Evolutionary conservation across 2,329 filamentous ascomycete species (phyloP).

Genomic region (Colletotrichum sp.): DNA sequence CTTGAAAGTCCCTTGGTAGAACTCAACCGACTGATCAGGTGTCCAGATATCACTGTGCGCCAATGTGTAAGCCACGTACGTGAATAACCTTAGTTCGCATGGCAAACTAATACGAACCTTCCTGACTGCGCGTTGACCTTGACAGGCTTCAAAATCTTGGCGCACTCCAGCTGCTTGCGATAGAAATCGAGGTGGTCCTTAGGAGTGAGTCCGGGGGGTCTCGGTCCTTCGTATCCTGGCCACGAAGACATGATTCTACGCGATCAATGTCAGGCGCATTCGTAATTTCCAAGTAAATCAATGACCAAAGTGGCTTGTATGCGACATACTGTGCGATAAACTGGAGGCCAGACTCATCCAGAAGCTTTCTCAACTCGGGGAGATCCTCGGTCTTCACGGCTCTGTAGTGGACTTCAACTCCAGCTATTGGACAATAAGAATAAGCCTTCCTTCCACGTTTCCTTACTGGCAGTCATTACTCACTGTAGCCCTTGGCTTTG

Average conservation of each 20-base stretch:
- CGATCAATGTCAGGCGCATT: background rate
- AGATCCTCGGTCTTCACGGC: background rate
- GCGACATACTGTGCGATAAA: background rate
- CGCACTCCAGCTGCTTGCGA: constrained; percentile 12
- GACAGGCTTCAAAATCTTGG: constrained; percentile 3
- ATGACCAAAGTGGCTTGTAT: rapidly evolving
- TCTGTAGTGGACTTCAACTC: constrained; percentile 3
- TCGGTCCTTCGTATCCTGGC: constrained; percentile 7
- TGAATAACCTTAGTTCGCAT: background rate
- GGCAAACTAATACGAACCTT: background rate
- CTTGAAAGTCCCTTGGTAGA: constrained; percentile 32
- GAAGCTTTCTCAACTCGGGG: background rate
- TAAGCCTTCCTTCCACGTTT: background rate
- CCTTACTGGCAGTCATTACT: background rate
- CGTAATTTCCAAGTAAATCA: too few species aligned
- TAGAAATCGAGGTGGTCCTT: constrained; percentile 16
- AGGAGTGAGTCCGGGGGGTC: background rate
- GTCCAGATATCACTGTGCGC: constrained; percentile 31
- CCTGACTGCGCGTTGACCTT: constrained; percentile 22
- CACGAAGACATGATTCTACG: constrained; percentile 14
- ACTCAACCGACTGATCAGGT: constrained; percentile 33
- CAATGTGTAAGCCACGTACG: background rate
- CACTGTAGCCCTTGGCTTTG: constrained; percentile 20
- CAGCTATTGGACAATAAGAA: background rate
- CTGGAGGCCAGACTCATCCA: background rate